Base-by-base conservation (phyloP, 345 rosid genomes). In the Arabis alpina region DNA sequence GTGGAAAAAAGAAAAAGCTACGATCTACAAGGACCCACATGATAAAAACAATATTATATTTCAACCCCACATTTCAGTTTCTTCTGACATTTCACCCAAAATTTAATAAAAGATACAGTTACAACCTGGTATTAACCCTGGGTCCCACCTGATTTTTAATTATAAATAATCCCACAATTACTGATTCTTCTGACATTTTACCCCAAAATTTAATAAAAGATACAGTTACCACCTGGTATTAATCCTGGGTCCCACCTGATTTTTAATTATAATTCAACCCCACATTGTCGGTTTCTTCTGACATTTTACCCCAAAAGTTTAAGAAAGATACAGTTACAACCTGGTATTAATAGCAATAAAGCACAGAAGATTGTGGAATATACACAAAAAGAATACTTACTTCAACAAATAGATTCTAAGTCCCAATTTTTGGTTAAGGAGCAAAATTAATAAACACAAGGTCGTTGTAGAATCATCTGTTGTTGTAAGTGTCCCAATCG, bases 401-500 rank as follows among this genome's bases (percentile, higher is more conserved):
- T 36, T 45, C 15, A 4, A 51, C 54, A 61, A 61, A 32, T 13
- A 41, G 39, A 71, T 28, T 70, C 36, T 1, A 52, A 32, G 51
- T 15, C 64, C 24, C 39, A 13, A 40, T 49, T 36, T 40, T 40
- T 57, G 72, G 66, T 57, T 47, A 58, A 50, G 43, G 72, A 73
- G 24, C 66, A 43, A 74, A 59, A 73, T 54, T 73, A 50, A 32
- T 3, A 11, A 66, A 54, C 24, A 2, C 25, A 34, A 67, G 49
- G 63, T 74, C 42, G 49, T 51, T 24, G 56, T 42, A 34, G 50
- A 37, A 65, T 74, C 61, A 19, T 28, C 53, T 66, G 72, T 52
- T 66, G 72, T 59, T 68, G 77, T 81, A 81, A 16, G 87, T 83
- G 72, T 93, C 98, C 98, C 98, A 93, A 59, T 93, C 97, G 63